phyloP scores from a whole-genome alignment of 208 protist genomes.

The Trypanosoma mega region DNA sequence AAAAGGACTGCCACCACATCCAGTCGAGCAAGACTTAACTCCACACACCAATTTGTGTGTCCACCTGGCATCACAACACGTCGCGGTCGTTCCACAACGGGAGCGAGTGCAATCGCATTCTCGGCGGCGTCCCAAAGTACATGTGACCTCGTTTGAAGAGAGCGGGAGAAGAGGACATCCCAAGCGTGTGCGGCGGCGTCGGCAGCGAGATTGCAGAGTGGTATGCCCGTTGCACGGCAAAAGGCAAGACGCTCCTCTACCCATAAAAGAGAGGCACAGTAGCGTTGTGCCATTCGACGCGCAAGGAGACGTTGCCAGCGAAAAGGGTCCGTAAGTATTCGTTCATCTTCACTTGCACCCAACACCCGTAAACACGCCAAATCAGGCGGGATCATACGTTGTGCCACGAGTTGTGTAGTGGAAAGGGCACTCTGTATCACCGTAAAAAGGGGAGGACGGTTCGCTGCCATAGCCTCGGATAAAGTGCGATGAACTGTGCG shows the following conservation, averaged over 20 bases:
- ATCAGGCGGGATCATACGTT: conserved; percentile 45
- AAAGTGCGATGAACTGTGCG: conserved; percentile 50
- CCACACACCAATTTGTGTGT: conserved; percentile 80
- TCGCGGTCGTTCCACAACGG: conserved; percentile 72
- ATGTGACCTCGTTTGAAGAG: conserved; percentile 69
- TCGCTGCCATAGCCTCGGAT: conserved; percentile 40
- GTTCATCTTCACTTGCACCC: conserved; percentile 80
- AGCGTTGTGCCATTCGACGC: conserved; percentile 73
- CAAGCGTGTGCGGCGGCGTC: conserved; percentile 85
- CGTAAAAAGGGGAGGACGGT: conserved; percentile 50
- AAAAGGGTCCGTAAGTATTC: conserved; percentile 83
- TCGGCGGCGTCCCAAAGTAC: conserved; percentile 82
- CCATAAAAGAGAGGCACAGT: conserved; percentile 77
- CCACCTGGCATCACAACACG: conserved; percentile 82
- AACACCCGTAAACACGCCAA: conserved; percentile 79
- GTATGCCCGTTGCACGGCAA: conserved; percentile 76
- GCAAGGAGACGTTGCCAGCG: conserved; percentile 71
- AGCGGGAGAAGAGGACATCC: conserved; percentile 80
- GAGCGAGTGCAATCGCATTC: conserved; percentile 63
- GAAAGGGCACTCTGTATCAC: conserved; percentile 72
- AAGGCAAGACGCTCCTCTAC: conserved; percentile 81
- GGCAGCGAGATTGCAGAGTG: conserved; percentile 83
- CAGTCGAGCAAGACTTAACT: conserved; percentile 82
- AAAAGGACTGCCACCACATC: conserved; percentile 89
- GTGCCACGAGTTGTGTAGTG: conserved; percentile 63